Base-by-base conservation (phyloP, 1,139 yeast species). In the Candida tetrigidarum region DNA sequence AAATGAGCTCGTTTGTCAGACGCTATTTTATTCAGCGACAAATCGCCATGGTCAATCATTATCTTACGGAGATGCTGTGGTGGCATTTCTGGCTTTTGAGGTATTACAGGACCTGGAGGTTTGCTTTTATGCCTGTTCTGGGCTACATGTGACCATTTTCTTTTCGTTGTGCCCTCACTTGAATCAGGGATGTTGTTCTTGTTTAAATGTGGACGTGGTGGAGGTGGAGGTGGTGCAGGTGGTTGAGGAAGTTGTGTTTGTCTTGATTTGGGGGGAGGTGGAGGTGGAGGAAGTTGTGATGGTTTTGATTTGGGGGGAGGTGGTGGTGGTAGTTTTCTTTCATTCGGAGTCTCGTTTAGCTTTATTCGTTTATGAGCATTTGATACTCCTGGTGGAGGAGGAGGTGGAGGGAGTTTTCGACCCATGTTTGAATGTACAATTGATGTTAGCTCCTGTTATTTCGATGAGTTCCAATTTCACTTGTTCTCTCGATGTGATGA, bases 1-100 rank as follows among this genome's bases (percentile, higher is more conserved):
- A 95, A 67, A 58, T 89, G 92, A 0, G 97, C 82, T 46, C 95
- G 74, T 60, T 92, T 92, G 58, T 93, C 98, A 8, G 87, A 81
- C n/a, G 95, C 85, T 36, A 89, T 87, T 50, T 84, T 82, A 53
- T 81, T 80, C 7, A 95, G 82, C 0, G 96, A 81, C 69, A 92
- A 78, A 58, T 93, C 97, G 2, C 93, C 91, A 59, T 91, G 97
- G 53, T 84, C 92, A 43, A 78, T 76, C 63, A 92, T 83, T 50
- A 91, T 87, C 60, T 89, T 90, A 33, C 99, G 76, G 35, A 93
- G 68, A 67, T 92, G 97, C 59, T 92, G 97, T 0, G 97, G 96
- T 0, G 98, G 98, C 93, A 92, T 86, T 53, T 88, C 92, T 2
- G 84, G 80, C 57, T 88, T 89, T 8, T 78, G 76, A 0, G 89